Conservation (phyloP, 495 filamentous ascomycete species). For the Penicillium odoratum region DNA sequence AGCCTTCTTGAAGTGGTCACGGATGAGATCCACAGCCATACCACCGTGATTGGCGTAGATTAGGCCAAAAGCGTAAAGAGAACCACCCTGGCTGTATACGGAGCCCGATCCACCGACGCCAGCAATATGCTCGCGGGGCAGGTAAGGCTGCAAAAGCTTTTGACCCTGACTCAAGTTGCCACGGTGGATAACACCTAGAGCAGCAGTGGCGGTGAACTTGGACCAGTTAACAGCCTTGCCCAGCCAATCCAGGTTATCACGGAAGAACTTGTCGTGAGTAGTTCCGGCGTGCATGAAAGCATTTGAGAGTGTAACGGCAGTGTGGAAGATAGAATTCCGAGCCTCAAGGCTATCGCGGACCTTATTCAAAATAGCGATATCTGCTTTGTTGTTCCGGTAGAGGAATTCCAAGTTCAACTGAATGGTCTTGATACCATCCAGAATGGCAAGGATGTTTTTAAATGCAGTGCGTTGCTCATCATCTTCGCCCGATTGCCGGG, state of each 20-base stretch:
- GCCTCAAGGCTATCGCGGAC: constrained; percentile 92
- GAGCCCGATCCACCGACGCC: constrained; percentile 70
- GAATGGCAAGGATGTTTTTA: constrained; percentile 78
- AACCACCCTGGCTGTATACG: constrained; percentile 93
- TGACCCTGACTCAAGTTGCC: constrained; percentile 91
- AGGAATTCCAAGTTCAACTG: constrained; percentile 95
- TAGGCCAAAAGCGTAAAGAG: constrained; percentile 90
- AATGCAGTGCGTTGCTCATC: constrained; percentile 60
- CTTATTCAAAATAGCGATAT: constrained; percentile 89
- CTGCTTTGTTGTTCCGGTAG: constrained; percentile 88
- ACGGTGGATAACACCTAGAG: constrained; percentile 92
- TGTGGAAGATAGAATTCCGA: constrained; percentile 97
- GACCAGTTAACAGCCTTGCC: constrained; percentile 99
- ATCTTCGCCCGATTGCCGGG: constrained; percentile 44
- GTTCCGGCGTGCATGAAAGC: constrained; percentile 99
- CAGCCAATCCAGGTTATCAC: constrained; percentile 96
- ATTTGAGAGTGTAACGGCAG: constrained; percentile 92
- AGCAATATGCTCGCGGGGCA: constrained; percentile 67
- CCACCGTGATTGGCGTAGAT: constrained; percentile 98
- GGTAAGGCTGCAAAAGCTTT: constrained; percentile 91
- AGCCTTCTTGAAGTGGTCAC: constrained; percentile 79
- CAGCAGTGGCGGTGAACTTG: constrained; percentile 97
- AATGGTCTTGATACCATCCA: constrained; percentile 88
- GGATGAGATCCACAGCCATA: constrained; percentile 85
- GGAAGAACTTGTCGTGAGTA: constrained; percentile 95